These are phyloP conservation scores for Thraustotheca clavata DNA, from an alignment of 352 stramenopile species.

Conservation along the genomic window DNA sequence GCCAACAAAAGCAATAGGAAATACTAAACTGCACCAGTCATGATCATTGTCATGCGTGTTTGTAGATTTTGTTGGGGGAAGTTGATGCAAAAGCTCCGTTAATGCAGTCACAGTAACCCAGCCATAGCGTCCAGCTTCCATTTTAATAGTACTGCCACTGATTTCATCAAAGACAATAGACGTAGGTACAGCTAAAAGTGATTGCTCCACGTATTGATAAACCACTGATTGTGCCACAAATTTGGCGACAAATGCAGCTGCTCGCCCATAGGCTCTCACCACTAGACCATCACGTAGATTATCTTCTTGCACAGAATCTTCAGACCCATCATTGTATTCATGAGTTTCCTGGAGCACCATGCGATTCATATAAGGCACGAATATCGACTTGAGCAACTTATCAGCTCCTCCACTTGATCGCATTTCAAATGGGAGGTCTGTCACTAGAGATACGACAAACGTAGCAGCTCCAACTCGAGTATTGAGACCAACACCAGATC, in stretches of 20 bases:
- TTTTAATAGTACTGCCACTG: constrained; percentile 42
- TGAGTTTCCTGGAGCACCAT: constrained; percentile 53
- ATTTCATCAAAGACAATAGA: constrained; percentile 59
- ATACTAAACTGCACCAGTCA: constrained; percentile 52
- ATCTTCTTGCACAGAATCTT: not conserved
- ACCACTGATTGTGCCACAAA: constrained; percentile 40
- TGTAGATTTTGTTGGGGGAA: constrained; percentile 30
- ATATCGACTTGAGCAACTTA: constrained; percentile 38
- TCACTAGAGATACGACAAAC: constrained; percentile 58
- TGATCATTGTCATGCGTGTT: constrained; percentile 38
- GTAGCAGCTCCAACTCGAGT: constrained; percentile 71
- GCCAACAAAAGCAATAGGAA: constrained; percentile 63
- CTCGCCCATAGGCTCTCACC: constrained; percentile 62
- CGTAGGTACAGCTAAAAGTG: constrained; percentile 17
- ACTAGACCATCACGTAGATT: constrained; percentile 49
- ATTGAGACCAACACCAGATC: constrained; percentile 74
- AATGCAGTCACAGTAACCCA: constrained; percentile 17
- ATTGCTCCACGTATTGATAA: constrained; percentile 35
- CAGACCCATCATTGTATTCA: constrained; percentile 39
- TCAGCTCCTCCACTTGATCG: constrained; percentile 55
- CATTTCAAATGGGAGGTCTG: constrained; percentile 60
- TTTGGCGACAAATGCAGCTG: constrained; percentile 60
- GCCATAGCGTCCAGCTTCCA: constrained; percentile 18
- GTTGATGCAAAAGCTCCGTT: constrained; percentile 4
- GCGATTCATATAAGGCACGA: constrained; percentile 47